Evolutionary conservation across 805 yeast genomes (phyloP).

Genomic region (Kregervanrija delftensis): DNA sequence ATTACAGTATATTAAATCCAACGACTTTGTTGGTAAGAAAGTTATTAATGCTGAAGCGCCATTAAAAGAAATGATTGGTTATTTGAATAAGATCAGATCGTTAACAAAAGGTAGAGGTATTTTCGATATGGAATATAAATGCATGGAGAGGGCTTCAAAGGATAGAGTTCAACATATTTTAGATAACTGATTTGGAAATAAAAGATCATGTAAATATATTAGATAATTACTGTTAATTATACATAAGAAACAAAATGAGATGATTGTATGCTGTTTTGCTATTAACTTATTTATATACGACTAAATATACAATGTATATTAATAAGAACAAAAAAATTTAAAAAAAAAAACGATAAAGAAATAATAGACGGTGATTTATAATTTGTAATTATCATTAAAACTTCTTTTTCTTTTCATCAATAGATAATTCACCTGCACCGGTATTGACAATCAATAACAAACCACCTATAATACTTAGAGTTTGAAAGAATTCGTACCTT

Average conservation of each 20-base stretch:
- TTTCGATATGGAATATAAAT: slow-evolving; percentile 69
- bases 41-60: slow-evolving; percentile 77
- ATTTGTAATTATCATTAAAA: slow-evolving; percentile 3
- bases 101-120: slow-evolving; percentile 86
- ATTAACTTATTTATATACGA: no score
- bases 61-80: slow-evolving; percentile 84
- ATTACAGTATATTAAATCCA: slow-evolving; percentile 27
- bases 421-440: slow-evolving; percentile 91
- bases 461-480: slow-evolving; percentile 92
- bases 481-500: slow-evolving; percentile 92
- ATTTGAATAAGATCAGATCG: slow-evolving; percentile 67
- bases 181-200: slow-evolving; percentile 6
- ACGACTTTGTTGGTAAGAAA: slow-evolving; percentile 34
- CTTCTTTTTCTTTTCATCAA: slow-evolving; percentile 89
- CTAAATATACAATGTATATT: no score
- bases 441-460: slow-evolving; percentile 83
- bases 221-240: no score
- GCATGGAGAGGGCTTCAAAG: slow-evolving; percentile 60
- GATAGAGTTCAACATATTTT: slow-evolving; percentile 40
- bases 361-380: neutral
- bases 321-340: no score
- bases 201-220: no score
- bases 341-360: no score
- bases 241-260: no score
- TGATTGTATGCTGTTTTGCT: no score